phyloP scores from a whole-genome alignment of 768 basidiomycete species.

The Nidularia pulvinata region DNA sequence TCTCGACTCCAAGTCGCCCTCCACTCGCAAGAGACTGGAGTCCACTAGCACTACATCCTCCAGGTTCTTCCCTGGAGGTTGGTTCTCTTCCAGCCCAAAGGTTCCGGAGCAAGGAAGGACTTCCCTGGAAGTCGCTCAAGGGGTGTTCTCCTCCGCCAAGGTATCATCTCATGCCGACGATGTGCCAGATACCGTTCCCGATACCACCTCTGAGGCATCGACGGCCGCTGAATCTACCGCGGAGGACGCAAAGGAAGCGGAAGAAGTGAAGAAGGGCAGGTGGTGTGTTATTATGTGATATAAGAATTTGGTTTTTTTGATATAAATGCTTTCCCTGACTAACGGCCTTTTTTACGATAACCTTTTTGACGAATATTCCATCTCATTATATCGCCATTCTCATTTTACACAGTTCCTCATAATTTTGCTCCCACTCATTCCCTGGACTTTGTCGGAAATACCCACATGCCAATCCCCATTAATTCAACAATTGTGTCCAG shows the following conservation, averaged over 20 bases:
- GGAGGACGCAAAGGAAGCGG: constrained; percentile 11
- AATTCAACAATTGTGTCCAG: too few relatives aligned
- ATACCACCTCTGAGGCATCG: constrained; percentile 6
- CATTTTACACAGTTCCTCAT: neutral
- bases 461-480: neutral
- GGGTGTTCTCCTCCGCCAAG: constrained; percentile 39
- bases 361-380: constrained; percentile 8
- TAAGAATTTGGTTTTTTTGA: neutral
- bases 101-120: constrained; percentile 35
- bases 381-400: neutral
- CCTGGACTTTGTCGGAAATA: neutral
- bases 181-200: constrained; percentile 11
- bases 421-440: neutral
- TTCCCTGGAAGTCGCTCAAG: constrained; percentile 46
- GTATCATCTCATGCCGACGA: constrained; percentile 17
- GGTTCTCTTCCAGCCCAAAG: constrained; percentile 38
- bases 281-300: constrained; percentile 40
- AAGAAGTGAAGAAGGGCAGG: constrained; percentile 26
- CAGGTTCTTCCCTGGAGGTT: constrained; percentile 54
- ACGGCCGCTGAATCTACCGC: constrained; percentile 8
- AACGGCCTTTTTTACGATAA: constrained; percentile 5
- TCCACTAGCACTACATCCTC: constrained; percentile 44
- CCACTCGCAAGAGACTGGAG: constrained; percentile 37
- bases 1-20: neutral
- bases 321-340: neutral